Evolutionary conservation across 768 basidiomycete genomes (phyloP).

Genomic region (Russula sp.): DNA sequence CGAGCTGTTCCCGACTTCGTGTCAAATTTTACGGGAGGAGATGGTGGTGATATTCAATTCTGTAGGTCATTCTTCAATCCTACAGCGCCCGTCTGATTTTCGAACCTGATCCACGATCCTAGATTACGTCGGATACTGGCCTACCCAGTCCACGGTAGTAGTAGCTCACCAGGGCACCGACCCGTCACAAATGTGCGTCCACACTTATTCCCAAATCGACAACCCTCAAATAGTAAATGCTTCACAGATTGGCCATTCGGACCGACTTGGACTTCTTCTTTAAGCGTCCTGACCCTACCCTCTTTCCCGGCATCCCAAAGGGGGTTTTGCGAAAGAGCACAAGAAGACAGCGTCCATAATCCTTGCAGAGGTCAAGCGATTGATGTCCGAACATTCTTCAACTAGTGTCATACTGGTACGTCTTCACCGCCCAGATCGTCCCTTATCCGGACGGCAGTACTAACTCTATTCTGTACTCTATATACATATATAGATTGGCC

Average conservation of each 20-base stretch:
- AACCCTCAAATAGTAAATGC: not conserved
- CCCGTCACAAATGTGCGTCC: constrained; percentile 12
- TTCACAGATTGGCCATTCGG: constrained; percentile 9
- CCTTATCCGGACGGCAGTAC: not conserved
- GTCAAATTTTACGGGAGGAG: constrained; percentile 41
- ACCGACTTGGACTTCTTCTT: constrained; percentile 4
- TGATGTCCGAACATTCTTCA: constrained; percentile 11
- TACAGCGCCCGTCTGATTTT: not conserved
- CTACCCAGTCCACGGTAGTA: constrained; percentile 17
- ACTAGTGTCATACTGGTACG: constrained; percentile 17
- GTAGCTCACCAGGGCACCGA: constrained; percentile 24
- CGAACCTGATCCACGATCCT: not conserved
- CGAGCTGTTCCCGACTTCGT: constrained; percentile 37
- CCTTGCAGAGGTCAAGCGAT: constrained; percentile 18
- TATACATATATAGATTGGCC: constrained; percentile 3
- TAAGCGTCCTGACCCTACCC: not conserved
- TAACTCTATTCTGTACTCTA: not conserved
- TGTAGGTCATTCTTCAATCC: constrained; percentile 32
- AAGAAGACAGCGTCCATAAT: constrained; percentile 16
- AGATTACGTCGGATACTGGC: constrained; percentile 25
- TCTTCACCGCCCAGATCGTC: not conserved
- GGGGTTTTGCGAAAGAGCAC: constrained; percentile 18
- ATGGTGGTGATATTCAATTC: constrained; percentile 43
- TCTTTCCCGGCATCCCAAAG: constrained; percentile 15
- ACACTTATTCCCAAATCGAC: not conserved